A percentile compares a stretch with the other conserved stretches of the same genome.
Evolutionary conservation across 495 filamentous ascomycete genomes (phyloP).

Genomic region (Penicillium roqueforti): DNA sequence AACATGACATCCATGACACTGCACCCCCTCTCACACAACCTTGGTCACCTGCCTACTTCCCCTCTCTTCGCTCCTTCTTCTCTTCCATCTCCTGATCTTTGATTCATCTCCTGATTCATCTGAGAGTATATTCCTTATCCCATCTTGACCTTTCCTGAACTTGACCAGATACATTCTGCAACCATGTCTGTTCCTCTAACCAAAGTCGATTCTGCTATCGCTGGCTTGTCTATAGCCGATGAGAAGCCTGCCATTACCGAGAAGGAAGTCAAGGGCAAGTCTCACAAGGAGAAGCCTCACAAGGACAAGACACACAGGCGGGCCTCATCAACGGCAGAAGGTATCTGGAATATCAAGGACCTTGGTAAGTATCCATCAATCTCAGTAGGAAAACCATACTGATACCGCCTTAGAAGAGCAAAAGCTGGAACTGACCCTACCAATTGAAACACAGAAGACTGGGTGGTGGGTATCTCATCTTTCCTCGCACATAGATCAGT

Average conservation of each 20-base stretch:
- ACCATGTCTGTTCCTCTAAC: conserved; percentile 67
- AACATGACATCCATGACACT: conserved; percentile 29
- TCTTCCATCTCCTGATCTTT: conserved; percentile 12
- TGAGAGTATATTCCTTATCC: neutral
- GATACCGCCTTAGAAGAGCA: conserved; percentile 56
- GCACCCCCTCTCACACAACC: conserved; percentile 15
- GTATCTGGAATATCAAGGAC: conserved; percentile 79
- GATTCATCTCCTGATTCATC: conserved; percentile 10
- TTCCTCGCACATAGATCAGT: neutral
- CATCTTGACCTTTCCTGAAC: neutral
- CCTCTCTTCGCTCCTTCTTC: conserved; percentile 22
- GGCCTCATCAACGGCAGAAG: conserved; percentile 60
- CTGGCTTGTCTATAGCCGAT: conserved; percentile 66
- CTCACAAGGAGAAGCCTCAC: no score
- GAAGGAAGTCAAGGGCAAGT: conserved; percentile 48
- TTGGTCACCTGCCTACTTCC: conserved; percentile 34
- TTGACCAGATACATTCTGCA: conserved; percentile 1
- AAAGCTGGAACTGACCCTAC: conserved; percentile 68
- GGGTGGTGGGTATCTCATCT: conserved; percentile 65
- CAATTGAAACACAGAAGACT: conserved; percentile 82
- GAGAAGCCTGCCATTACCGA: conserved; percentile 43
- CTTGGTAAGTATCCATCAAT: conserved; percentile 58
- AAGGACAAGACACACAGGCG: conserved; percentile 59
- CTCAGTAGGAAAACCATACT: conserved; percentile 16
- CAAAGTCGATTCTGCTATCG: conserved; percentile 85